These are phyloP conservation scores for Picochlorum sp. DNA, from an alignment of 139 green algal genomes.

Conservation along the genomic window DNA sequence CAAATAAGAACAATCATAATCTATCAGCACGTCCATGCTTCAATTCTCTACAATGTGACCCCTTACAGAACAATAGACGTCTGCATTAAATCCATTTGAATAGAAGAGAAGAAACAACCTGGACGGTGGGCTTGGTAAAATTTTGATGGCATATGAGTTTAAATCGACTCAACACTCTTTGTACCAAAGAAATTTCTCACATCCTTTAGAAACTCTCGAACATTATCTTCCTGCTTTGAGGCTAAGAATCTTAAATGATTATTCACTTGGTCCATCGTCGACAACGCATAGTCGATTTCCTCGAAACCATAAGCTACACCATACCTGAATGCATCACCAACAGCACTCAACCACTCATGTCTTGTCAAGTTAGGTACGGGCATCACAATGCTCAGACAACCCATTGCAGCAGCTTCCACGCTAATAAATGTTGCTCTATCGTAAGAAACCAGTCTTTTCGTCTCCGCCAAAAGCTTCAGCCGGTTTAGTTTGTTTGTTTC, in stretches of 20 bases:
- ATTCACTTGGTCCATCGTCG: neutral
- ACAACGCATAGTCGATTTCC: neutral
- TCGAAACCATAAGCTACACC: neutral
- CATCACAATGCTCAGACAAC: constrained; percentile 6
- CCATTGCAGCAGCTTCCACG: constrained; percentile 1
- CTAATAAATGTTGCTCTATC: constrained; percentile 4
- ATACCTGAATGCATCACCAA: constrained; percentile 1
- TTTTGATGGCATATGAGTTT: neutral
- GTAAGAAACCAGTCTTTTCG: neutral
- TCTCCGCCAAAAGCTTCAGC: neutral
- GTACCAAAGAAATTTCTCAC: neutral
- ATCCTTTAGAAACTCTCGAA: neutral
- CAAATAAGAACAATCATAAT: no score
- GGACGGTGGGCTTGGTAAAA: neutral
- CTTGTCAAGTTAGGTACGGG: neutral
- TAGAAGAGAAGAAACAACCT: neutral
- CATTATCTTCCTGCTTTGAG: neutral
- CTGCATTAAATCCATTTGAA: neutral
- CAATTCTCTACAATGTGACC: neutral
- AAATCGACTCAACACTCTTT: neutral
- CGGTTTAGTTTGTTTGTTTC: neutral
- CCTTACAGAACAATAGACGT: no score
- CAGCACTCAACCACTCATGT: neutral
- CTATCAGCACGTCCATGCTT: neutral
- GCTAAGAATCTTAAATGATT: neutral